These are phyloP conservation scores for Gynandropsis gynandra DNA, from an alignment of 345 rosid species.

Conservation along the genomic window DNA sequence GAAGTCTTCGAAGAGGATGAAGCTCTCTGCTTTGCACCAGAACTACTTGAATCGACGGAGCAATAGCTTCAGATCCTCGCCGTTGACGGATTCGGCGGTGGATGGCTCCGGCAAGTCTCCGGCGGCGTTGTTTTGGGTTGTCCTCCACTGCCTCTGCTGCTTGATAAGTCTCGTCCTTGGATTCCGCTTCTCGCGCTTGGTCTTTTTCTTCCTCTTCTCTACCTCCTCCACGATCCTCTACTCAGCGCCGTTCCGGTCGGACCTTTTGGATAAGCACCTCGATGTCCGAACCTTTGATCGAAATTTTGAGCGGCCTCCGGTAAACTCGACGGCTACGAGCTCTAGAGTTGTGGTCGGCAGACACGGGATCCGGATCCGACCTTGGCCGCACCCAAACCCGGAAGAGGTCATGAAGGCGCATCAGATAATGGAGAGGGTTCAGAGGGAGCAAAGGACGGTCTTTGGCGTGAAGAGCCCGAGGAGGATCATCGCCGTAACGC, in stretches of 20 bases:
- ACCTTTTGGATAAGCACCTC: conserved; percentile 20
- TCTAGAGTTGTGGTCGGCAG: conserved; percentile 90
- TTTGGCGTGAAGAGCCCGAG: conserved; percentile 65
- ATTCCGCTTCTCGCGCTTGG: conserved; percentile 84
- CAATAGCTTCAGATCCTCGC: conserved; percentile 52
- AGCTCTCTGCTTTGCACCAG: conserved; percentile 79
- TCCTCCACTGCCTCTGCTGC: conserved; percentile 75
- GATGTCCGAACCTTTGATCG: conserved; percentile 26
- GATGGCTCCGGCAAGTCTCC: conserved; percentile 58
- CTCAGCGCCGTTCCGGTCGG: conserved; percentile 51
- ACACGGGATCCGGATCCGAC: conserved; percentile 99
- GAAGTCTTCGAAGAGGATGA: conserved; percentile 33
- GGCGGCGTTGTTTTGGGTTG: conserved; percentile 63
- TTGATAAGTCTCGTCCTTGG: conserved; percentile 84
- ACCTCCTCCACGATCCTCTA: conserved; percentile 39
- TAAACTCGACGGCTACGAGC: conserved; percentile 31
- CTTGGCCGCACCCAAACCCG: conserved; percentile 98
- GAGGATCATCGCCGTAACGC: conserved; percentile 67
- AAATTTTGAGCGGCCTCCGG: conserved; percentile 21
- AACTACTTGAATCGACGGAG: conserved; percentile 72
- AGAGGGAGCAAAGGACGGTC: conserved; percentile 71
- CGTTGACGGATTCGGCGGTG: conserved; percentile 53
- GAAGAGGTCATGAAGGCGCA: conserved; percentile 91
- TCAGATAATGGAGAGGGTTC: conserved; percentile 77
- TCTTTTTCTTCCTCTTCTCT: conserved; percentile 84